Percentiles rank a stretch among this genome's conserved stretches.
These are phyloP conservation scores for Fraxinus latifolia DNA, from an alignment of 305 asterid species.

Conservation along the genomic window DNA sequence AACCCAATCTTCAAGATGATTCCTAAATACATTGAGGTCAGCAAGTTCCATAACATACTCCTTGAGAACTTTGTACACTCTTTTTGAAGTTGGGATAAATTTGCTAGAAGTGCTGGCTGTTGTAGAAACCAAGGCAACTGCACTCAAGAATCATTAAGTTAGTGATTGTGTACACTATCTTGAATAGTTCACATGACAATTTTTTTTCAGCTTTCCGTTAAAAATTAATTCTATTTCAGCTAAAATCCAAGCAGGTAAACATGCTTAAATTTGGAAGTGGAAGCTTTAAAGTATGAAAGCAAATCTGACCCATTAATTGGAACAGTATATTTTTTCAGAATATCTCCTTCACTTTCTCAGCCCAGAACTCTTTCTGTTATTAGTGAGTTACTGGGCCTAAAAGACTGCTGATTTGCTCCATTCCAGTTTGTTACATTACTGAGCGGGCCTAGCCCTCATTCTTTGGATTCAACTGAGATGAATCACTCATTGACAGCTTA, in stretches of 20 bases:
- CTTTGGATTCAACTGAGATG: neutral
- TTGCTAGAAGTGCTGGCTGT: constrained; percentile 51
- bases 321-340: neutral
- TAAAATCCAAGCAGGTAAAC: neutral
- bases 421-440: neutral
- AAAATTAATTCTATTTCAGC: neutral
- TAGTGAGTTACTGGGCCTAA: neutral
- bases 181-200: neutral
- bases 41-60: constrained; percentile 51
- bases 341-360: neutral
- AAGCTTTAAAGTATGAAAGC: neutral
- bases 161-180: neutral
- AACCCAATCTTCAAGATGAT: constrained; percentile 65
- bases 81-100: constrained; percentile 55
- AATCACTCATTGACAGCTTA: neutral
- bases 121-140: constrained; percentile 46
- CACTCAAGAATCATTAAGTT: constrained; percentile 13
- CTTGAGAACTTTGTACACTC: constrained; percentile 58
- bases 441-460: neutral
- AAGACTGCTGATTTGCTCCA: neutral
- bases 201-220: neutral
- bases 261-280: neutral
- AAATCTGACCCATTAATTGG: neutral
- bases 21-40: constrained; percentile 46
- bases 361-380: neutral